Percentiles rank a stretch among this genome's conserved stretches.
Conservation (phyloP, 2,329 filamentous ascomycete genomes). For the Fusarium incarnatum region DNA sequence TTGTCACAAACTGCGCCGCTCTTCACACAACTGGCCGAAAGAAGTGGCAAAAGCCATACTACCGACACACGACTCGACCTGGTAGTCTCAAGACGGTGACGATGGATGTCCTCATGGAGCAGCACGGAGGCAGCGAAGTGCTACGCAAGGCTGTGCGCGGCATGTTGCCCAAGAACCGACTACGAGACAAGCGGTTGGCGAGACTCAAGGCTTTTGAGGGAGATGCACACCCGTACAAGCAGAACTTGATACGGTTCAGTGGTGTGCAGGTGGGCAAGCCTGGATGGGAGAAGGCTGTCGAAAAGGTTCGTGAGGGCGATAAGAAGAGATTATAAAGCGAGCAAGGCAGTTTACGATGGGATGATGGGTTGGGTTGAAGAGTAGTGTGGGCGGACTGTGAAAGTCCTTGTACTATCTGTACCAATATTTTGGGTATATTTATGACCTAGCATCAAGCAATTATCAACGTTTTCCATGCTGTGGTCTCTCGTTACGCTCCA, state of each 20-base stretch:
- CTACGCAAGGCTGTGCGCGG: slow-evolving; percentile 91
- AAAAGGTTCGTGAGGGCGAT: slow-evolving; percentile 63
- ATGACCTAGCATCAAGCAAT: slow-evolving; percentile 47
- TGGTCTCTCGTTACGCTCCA: neutral
- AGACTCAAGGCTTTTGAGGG: slow-evolving; percentile 97
- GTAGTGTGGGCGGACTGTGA: slow-evolving; percentile 33
- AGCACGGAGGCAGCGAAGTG: slow-evolving; percentile 93
- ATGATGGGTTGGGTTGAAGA: slow-evolving; percentile 23
- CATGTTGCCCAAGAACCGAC: slow-evolving; percentile 96
- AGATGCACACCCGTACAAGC: slow-evolving; percentile 88
- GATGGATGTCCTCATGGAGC: slow-evolving; percentile 94
- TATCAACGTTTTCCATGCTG: slow-evolving; percentile 28
- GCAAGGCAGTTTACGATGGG: neutral
- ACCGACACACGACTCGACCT: slow-evolving; percentile 91
- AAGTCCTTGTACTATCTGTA: slow-evolving; percentile 51
- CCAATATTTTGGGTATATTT: slow-evolving; percentile 46
- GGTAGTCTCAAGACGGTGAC: slow-evolving; percentile 88
- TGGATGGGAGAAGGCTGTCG: slow-evolving; percentile 65
- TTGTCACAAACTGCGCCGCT: slow-evolving; percentile 88
- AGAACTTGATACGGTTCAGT: slow-evolving; percentile 82
- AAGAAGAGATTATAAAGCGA: slow-evolving; percentile 61
- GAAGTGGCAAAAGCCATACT: slow-evolving; percentile 93
- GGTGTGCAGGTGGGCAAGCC: slow-evolving; percentile 66
- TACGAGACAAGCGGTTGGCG: slow-evolving; percentile 87
- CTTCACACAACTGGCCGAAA: slow-evolving; percentile 93